Evolutionary conservation across 176 grass and related monocot species (phyloP), one percentile per base, ranked within the genome.

Genomic region (Dactylis glomerata): DNA sequence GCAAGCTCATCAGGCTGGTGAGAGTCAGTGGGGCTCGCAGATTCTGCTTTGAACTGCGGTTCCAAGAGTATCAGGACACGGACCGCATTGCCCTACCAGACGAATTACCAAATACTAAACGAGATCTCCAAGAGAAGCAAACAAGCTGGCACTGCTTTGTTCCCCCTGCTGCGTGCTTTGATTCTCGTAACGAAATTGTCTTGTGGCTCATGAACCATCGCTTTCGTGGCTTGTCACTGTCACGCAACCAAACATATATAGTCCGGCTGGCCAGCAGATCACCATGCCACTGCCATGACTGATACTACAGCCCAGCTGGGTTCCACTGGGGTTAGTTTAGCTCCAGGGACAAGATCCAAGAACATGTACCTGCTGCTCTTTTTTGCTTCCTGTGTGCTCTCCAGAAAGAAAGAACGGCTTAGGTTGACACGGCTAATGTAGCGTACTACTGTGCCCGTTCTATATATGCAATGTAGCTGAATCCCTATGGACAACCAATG

Each of bases 161-260:
- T 69, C 56, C 67, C 66, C 59, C 59, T 31, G 65, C 34, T n/a
- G 44, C 33, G 8, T 14, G 47, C 76, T 57, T 38, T 15, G 34
- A 56, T 65, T 68, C 24, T 58, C 77, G 51, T 16, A 61, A 44
- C 59, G 55, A 67, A 20, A 2, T 28, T 28, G 31, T 51, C 46
- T 40, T 38, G 36, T 81, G 63, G 52, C 83, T 31, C 73, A 78
- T 73, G 79, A 90, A 83, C 67, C 80, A 78, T 87, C 81, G 63
- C 75, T 66, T 68, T 73, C 75, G 34, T 22, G 57, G 82, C 82
- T 85, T 76, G 88, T 89, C 89, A 68, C 33, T 80, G 68, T 87
- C 47, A 50, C 47, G 46, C 46, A 47, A 27, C 79, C 73, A 31
- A 86, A 71, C 23, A 61, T 77, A 62, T 54, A 34, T 50, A 30